Base-by-base conservation (phyloP, 108 stramenopile genomes). In the Mayamaea pseudoterrestris region DNA sequence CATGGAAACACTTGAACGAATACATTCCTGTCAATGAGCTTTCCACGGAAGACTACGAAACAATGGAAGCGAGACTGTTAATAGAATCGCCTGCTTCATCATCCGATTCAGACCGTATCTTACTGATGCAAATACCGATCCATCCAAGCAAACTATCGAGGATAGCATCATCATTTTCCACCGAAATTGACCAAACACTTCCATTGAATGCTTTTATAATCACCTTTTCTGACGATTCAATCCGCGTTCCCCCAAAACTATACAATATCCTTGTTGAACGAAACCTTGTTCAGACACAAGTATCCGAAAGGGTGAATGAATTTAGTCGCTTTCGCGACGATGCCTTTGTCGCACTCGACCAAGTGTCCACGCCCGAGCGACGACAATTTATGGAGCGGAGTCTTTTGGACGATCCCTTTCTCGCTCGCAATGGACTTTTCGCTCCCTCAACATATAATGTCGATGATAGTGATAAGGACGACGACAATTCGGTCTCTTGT, bases 251-350 rank as follows among this genome's bases (percentile, higher is more conserved):
- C 5, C 8, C 4, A 5, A 14, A 14, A 39, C 37, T 39, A 3
- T 39, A 39, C 37, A 3, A 39, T 8, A 20, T 39, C 5, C 16
- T 18, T 18, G 3, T 8, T 3, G 37, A 39, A 39, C 18, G 37
- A 18, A 20, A 39, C 16, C 8, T 39, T 8, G 37, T 18, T 3
- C 18, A 39, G 16, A n/a, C n/a, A n/a, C n/a, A n/a, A n/a, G n/a
- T n/a, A n/a, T n/a, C n/a, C n/a, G n/a, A n/a, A n/a, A n/a, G n/a
- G n/a, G n/a, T n/a, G n/a, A 20, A 39, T 8, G 16, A 39, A 14
- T 39, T 39, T 39, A 20, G 37, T 39, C 37, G 37, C 37, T 39
- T 39, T 8, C 18, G 20, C 16, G 37, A 39, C 37, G 20, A 39
- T 20, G 37, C 37, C 37, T 39, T 39, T 20, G 20, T 18, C 20